Percentiles rank a stretch among this genome's conserved stretches.
These are phyloP conservation scores for Dissophora globulifera DNA, from an alignment of 192 early-diverging fungal genomes.

Conservation along the genomic window DNA sequence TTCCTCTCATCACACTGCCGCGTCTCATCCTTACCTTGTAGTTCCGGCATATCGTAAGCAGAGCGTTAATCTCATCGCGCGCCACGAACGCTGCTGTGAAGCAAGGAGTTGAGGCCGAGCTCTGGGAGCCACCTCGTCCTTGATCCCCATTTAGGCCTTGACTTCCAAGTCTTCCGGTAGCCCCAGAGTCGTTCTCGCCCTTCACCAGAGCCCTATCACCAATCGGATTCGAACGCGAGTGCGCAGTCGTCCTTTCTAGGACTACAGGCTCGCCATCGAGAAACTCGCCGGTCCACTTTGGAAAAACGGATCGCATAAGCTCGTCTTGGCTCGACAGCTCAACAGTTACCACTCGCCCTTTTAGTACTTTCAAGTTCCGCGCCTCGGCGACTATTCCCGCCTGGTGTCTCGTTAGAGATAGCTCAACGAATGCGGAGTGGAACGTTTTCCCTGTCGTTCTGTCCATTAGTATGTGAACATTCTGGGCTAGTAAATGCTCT, in stretches of 20 bases:
- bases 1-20: not conserved
- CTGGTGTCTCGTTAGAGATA: constrained; percentile 59
- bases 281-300: constrained; percentile 70
- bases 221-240: no score
- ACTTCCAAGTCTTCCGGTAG: not conserved
- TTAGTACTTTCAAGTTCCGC: constrained; percentile 66
- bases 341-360: constrained; percentile 69
- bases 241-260: constrained; percentile 29
- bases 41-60: constrained; percentile 76
- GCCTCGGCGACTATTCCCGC: constrained; percentile 65
- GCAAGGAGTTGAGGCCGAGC: not conserved
- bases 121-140: not conserved
- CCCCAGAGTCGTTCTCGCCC: no score
- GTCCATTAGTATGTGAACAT: constrained; percentile 63
- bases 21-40: constrained; percentile 66
- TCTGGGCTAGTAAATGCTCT: constrained; percentile 54
- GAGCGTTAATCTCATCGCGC: constrained; percentile 77
- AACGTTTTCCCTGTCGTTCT: constrained; percentile 76
- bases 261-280: constrained; percentile 53
- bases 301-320: constrained; percentile 62
- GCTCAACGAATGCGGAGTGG: constrained; percentile 75
- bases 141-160: no score
- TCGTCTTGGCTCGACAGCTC: constrained; percentile 65
- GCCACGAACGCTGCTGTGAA: constrained; percentile 60
- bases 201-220: no score